Base-by-base conservation (phyloP, 441 rosid genomes). In the Adansonia grandidieri region DNA sequence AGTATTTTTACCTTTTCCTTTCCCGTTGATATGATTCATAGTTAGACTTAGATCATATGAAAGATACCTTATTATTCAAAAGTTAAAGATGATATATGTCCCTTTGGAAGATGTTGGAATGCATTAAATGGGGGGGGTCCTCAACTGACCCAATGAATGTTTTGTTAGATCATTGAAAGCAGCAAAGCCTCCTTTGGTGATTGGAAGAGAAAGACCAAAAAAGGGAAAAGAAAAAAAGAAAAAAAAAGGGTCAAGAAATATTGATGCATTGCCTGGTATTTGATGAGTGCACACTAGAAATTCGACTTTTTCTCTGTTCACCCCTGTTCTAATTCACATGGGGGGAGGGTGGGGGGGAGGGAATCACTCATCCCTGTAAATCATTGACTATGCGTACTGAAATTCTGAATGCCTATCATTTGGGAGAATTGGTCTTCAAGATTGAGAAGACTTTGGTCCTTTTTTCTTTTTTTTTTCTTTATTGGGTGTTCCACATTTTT, bases 221-320 rank as follows among this genome's bases (percentile, higher is more conserved):
- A 20, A 37, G 6, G 42, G 42, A 37, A 37, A 37, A 37, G 42
- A 5, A 37, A 37, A 37, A 37, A 37, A 37, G 42, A 37, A 37
- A 37, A 37, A 37, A 37, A 37, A 4, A 37, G 42, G 5, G 42
- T 37, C 45, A 14, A 32, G 1, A 63, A 66, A 14, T 66, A 65
- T 42, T 65, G 70, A 65, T 42, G 70, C 51, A 51, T 51, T 51
- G 56, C 70, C 50, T 65, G 51, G 57, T 11, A 66, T 83, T 78
- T n/a, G 40, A 78, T 64, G 79, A 65, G 80, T 80, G 65, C 61
- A 80, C 74, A 66, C 79, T 13, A 80, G 71, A 69, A 80, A 42
- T 70, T 69, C 58, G 63, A 28, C 24, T 65, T 66, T 66, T 66
- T 17, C 13, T 13, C 24, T 42, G 50, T 65, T 40, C 44, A 24